phyloP scores from a whole-genome alignment of 1,284 basidiomycete genomes.

The Xerocomus subilludens region DNA sequence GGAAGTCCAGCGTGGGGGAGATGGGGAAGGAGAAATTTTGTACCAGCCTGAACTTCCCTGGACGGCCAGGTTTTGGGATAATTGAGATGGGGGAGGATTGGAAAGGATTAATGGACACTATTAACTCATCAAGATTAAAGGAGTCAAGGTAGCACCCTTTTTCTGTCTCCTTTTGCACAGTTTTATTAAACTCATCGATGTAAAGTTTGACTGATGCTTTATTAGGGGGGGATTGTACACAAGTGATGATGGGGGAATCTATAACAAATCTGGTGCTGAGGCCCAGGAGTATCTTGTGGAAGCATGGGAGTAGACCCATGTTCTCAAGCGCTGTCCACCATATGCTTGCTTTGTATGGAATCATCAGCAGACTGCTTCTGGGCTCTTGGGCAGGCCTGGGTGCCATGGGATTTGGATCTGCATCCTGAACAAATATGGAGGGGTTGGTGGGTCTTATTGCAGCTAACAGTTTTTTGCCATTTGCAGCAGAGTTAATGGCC shows the following conservation, averaged over 20 bases:
- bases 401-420: conserved; percentile 37
- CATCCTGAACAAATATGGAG: conserved; percentile 47
- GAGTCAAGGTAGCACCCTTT: conserved; percentile 29
- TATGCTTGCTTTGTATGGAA: conserved; percentile 43
- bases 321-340: conserved; percentile 33
- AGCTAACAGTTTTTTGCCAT: conserved; percentile 14
- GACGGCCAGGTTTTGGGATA: neutral
- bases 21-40: conserved; percentile 23
- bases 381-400: conserved; percentile 38
- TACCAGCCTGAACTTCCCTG: conserved; percentile 7
- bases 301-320: neutral
- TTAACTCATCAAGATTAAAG: neutral
- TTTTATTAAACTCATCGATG: neutral
- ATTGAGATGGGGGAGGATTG: conserved; percentile 23
- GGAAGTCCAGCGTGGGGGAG: neutral
- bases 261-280: too few relatives aligned
- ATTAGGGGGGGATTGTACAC: conserved; percentile 4
- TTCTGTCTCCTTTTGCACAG: conserved; percentile 13
- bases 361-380: conserved; percentile 12
- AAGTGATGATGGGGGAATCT: neutral
- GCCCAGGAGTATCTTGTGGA: neutral
- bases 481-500: neutral
- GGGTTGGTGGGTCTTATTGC: neutral
- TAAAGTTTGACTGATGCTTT: neutral
- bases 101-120: neutral